A percentile compares a stretch with the other conserved stretches of the same genome.
phyloP scores from a whole-genome alignment of 2,329 filamentous ascomycete species.

The Bipolaris victoriae region DNA sequence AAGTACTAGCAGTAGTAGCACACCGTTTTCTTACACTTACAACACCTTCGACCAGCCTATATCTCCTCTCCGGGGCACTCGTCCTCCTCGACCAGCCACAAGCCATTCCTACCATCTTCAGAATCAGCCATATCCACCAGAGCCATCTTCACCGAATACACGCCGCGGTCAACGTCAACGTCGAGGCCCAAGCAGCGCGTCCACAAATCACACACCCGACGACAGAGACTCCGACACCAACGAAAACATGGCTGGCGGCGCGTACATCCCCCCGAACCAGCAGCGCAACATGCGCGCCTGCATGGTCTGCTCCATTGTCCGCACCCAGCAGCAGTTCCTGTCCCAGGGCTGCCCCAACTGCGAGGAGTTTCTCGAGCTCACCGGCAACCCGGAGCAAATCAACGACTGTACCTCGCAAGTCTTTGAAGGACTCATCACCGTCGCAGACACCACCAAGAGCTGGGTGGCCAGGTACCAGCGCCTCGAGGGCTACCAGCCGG shows the following conservation, averaged over 20 bases:
- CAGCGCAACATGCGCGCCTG: slow-evolving; percentile 90
- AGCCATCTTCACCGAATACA: slow-evolving; percentile 3
- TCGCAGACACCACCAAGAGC: slow-evolving; percentile 79
- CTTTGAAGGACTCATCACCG: slow-evolving; percentile 88
- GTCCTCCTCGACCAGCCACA: background rate
- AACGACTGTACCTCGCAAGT: slow-evolving; percentile 94
- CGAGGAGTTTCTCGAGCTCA: slow-evolving; percentile 86
- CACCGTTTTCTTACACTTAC: slow-evolving; percentile 10
- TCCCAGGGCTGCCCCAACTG: slow-evolving; percentile 94
- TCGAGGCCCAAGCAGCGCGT: slow-evolving; percentile 3
- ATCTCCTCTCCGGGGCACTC: background rate
- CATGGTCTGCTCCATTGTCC: slow-evolving; percentile 97
- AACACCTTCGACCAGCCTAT: slow-evolving; percentile 1
- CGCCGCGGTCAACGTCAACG: background rate
- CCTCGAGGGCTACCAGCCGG: slow-evolving; percentile 83
- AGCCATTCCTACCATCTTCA: background rate
- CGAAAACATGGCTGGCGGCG: slow-evolving; percentile 47
- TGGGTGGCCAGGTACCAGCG: slow-evolving; percentile 99
- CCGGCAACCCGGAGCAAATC: slow-evolving; percentile 78
- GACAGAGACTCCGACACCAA: background rate
- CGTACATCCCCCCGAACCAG: slow-evolving; percentile 75
- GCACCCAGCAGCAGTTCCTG: slow-evolving; percentile 81
- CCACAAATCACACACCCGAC: slow-evolving; percentile 4
- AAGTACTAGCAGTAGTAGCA: slow-evolving; percentile 14
- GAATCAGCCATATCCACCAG: background rate